A percentile compares a stretch with the other conserved stretches of the same genome.
phyloP scores from a whole-genome alignment of 1,139 yeast species.

The Geotrichum bryndzae region DNA sequence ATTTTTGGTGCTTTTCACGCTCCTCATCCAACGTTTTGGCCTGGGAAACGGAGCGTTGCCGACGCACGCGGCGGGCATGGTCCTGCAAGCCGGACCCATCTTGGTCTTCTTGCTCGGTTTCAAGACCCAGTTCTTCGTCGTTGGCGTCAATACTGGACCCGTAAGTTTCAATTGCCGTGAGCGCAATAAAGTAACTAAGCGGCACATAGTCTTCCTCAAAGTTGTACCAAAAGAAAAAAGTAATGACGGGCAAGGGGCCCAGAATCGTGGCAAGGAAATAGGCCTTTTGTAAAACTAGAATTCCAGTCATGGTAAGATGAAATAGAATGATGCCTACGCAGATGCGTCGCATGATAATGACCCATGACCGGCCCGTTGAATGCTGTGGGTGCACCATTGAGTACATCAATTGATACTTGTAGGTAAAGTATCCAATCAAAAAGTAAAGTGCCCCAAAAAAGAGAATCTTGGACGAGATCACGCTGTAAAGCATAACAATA shows the following conservation, averaged over 20 bases:
- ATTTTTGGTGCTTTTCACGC: slow-evolving; percentile 60
- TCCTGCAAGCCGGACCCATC: slow-evolving; percentile 15
- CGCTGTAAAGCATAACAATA: slow-evolving; percentile 70
- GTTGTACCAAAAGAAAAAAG: slow-evolving; percentile 66
- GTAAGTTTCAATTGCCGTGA: slow-evolving; percentile 49
- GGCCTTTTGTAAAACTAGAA: slow-evolving; percentile 72
- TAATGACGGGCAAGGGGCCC: slow-evolving; percentile 67
- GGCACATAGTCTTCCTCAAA: slow-evolving; percentile 80
- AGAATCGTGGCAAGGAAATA: slow-evolving; percentile 65
- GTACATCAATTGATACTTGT: slow-evolving; percentile 73
- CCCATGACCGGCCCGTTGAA: slow-evolving; percentile 87
- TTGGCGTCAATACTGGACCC: slow-evolving; percentile 20
- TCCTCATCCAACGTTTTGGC: slow-evolving; percentile 56
- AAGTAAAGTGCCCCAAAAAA: slow-evolving; percentile 71
- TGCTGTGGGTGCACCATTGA: slow-evolving; percentile 84
- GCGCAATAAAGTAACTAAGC: slow-evolving; percentile 75
- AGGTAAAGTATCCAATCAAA: slow-evolving; percentile 66
- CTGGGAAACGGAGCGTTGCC: slow-evolving; percentile 26
- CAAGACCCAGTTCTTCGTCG: not conserved
- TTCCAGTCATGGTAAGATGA: slow-evolving; percentile 89
- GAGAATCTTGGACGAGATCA: slow-evolving; percentile 68
- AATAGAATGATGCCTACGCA: slow-evolving; percentile 65
- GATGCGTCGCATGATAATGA: slow-evolving; percentile 66
- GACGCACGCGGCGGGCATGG: slow-evolving; percentile 9
- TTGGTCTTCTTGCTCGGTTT: not conserved